Evolutionary conservation across 345 rosid species (phyloP).

Genomic region (Euphorbia lathyris): DNA sequence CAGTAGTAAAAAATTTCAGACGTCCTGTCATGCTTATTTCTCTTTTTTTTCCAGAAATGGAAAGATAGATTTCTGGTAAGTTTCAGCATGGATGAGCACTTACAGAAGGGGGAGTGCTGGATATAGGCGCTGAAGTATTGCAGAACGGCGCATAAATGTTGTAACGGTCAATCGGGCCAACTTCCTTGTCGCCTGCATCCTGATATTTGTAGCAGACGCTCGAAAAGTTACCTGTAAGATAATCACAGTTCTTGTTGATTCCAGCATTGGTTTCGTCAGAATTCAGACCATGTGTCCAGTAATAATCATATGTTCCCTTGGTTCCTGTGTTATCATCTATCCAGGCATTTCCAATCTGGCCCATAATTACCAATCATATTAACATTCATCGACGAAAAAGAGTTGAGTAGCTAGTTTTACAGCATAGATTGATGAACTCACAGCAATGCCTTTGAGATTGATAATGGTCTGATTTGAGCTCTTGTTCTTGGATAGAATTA

Average conservation of each 20-base stretch:
- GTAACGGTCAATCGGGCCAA: conserved; percentile 26
- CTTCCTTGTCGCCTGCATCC: conserved; percentile 5
- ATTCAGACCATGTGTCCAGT: conserved; percentile 50
- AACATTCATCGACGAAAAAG: too few species aligned
- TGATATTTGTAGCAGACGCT: conserved; percentile 14
- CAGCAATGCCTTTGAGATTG: conserved; percentile 55
- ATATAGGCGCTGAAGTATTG: conserved; percentile 11
- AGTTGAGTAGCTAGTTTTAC: too few species aligned
- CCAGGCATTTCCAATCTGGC: conserved; percentile 55
- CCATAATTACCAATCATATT: background rate
- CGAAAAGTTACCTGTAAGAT: conserved; percentile 14
- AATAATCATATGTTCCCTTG: conserved; percentile 37
- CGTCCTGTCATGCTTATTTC: too few species aligned
- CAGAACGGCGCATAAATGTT: conserved; percentile 46
- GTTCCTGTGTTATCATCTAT: conserved; percentile 22
- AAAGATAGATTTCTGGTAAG: too few species aligned
- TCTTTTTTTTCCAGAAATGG: too few species aligned
- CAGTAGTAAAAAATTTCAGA: too few species aligned
- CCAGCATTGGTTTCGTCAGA: conserved; percentile 42
- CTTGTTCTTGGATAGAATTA: conserved; percentile 32
- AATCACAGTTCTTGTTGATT: conserved; percentile 36
- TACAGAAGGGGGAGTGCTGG: conserved; percentile 20
- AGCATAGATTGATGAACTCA: conserved; percentile 16
- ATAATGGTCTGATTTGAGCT: conserved; percentile 24
- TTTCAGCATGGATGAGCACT: background rate